These are phyloP conservation scores for Bidens hawaiensis DNA, from an alignment of 140 eudicot genomes.

Conservation along the genomic window DNA sequence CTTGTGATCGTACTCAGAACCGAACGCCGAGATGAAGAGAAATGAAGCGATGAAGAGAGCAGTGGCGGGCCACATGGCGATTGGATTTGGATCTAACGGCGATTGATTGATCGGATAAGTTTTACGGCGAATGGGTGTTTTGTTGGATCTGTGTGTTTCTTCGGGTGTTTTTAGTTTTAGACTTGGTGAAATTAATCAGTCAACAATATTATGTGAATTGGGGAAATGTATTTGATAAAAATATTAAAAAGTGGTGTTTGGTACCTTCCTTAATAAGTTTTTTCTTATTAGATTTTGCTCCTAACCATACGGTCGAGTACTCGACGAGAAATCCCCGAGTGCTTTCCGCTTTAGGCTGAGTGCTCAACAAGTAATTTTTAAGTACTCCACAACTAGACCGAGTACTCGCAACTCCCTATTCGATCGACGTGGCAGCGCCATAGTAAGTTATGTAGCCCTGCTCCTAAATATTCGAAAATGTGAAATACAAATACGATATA, in stretches of 20 bases:
- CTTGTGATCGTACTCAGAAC: constrained; percentile 81
- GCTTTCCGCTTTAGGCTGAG: too few species aligned
- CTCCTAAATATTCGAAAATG: too few species aligned
- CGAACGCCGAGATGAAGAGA: constrained; percentile 44
- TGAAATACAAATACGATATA: too few species aligned
- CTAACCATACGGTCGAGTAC: too few species aligned
- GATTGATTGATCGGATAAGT: constrained; percentile 26
- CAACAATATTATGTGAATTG: neutral
- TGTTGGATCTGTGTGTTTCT: constrained; percentile 23
- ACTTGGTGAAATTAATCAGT: constrained; percentile 15
- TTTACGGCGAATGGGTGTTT: constrained; percentile 17
- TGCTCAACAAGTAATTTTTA: too few species aligned
- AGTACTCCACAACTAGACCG: too few species aligned
- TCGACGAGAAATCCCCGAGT: too few species aligned
- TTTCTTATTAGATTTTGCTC: neutral
- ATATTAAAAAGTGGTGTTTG: constrained; percentile 3
- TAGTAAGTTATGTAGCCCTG: too few species aligned
- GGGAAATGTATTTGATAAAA: neutral
- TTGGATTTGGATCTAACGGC: constrained; percentile 44
- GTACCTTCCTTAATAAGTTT: constrained; percentile 12
- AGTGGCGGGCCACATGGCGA: constrained; percentile 51
- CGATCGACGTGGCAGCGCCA: too few species aligned
- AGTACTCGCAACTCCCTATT: too few species aligned
- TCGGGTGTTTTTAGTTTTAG: constrained; percentile 3
- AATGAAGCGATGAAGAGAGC: constrained; percentile 27